Evolutionary conservation across 1,284 basidiomycete genomes (phyloP).

Genomic region (Trametes hirsuta): DNA sequence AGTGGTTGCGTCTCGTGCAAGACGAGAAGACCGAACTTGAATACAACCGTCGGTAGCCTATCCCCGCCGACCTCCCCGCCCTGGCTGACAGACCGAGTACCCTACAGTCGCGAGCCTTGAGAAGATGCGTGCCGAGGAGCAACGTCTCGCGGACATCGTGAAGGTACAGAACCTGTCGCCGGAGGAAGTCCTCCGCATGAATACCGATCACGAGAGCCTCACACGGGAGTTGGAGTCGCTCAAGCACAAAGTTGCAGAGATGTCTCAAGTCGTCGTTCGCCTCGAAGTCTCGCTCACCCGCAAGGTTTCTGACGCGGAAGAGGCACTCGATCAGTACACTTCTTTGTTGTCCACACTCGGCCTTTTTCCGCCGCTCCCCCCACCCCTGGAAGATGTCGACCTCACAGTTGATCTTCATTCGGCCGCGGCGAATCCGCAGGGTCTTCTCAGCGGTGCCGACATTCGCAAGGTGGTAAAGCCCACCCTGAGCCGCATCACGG

Average conservation of each 20-base stretch:
- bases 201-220: constrained; percentile 78
- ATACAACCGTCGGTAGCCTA: constrained; percentile 44
- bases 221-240: constrained; percentile 74
- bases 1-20: constrained; percentile 62
- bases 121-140: constrained; percentile 62
- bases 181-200: constrained; percentile 88
- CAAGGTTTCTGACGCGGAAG: constrained; percentile 77
- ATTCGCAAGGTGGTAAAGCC: constrained; percentile 73
- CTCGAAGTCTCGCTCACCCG: constrained; percentile 81
- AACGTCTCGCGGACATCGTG: constrained; percentile 66
- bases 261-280: constrained; percentile 67
- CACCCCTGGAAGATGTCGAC: constrained; percentile 70
- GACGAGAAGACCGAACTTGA: constrained; percentile 66
- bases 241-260: constrained; percentile 72
- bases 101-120: constrained; percentile 58
- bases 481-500: constrained; percentile 68
- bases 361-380: constrained; percentile 68
- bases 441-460: constrained; percentile 65
- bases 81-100: not conserved
- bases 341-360: constrained; percentile 73
- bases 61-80: not conserved
- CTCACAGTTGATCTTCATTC: constrained; percentile 78
- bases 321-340: constrained; percentile 76
- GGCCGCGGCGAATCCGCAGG: constrained; percentile 65
- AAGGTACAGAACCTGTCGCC: constrained; percentile 82